These are phyloP conservation scores for Sorghum bicolor DNA, from an alignment of 176 grass and related monocot genomes.

Conservation along the genomic window DNA sequence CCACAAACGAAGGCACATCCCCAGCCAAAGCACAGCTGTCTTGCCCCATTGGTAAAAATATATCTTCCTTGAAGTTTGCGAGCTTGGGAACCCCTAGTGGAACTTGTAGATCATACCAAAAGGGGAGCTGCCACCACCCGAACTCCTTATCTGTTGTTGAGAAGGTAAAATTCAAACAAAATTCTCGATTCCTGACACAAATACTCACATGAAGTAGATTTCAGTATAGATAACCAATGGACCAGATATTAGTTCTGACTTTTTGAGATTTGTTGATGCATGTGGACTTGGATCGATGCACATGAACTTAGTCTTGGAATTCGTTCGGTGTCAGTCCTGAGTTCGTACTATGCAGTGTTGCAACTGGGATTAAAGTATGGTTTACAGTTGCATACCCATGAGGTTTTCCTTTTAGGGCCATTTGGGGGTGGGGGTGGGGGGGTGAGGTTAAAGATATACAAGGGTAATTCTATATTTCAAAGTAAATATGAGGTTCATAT, in stretches of 20 bases:
- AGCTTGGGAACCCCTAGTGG: constrained; percentile 90
- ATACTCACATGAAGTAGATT: constrained; percentile 18
- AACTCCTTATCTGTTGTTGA: constrained; percentile 58
- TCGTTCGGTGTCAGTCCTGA: constrained; percentile 21
- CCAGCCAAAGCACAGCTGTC: constrained; percentile 43
- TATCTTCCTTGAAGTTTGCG: constrained; percentile 66
- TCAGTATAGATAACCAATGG: neutral
- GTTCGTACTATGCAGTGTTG: constrained; percentile 29
- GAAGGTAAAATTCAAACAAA: constrained; percentile 53
- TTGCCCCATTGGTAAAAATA: constrained; percentile 67
- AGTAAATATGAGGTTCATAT: constrained; percentile 6
- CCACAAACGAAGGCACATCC: neutral
- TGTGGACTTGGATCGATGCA: constrained; percentile 43
- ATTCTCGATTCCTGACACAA: constrained; percentile 1
- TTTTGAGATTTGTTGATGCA: constrained; percentile 26
- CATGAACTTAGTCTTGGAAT: constrained; percentile 46
- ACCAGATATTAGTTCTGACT: constrained; percentile 21
- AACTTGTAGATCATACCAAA: constrained; percentile 55
- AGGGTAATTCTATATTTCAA: constrained; percentile 13
- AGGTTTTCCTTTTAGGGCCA: neutral
- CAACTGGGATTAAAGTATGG: constrained; percentile 25
- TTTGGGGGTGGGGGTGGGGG: neutral
- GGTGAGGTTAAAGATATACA: neutral
- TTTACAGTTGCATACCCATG: constrained; percentile 10
- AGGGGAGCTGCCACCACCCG: constrained; percentile 72